Evolutionary conservation across 1,284 basidiomycete genomes (phyloP), one percentile per base, ranked within the genome.

Genomic region (Cystobasidium slooffiae): DNA sequence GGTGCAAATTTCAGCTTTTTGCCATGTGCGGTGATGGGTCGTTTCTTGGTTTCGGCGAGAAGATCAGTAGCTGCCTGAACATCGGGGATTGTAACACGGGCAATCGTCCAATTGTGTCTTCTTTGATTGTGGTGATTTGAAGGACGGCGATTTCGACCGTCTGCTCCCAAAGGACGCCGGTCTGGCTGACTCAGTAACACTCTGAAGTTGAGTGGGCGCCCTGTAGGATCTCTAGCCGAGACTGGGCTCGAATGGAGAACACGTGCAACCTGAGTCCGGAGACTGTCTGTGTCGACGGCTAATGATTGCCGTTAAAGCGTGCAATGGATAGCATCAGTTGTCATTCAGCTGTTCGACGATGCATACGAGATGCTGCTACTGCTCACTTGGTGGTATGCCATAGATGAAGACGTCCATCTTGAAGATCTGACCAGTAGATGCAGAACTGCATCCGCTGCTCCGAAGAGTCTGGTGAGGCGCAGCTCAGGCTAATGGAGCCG

Each of bases 201-300:
- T 14, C 53, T 47, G 31, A 66, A 66, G n/a, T 66, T 66, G 49
- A 66, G 47, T 1, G 51, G 64, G 20, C 39, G 46, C 6, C 64
- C 49, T 16, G 1, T 1, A 9, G 41, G 31, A 44, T 53, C 44
- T 12, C 31, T 41, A 24, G 64, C 64, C 12, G n/a, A 31, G 64
- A 66, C 64, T 43, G 64, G 64, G 43, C 41, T 46, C 8, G 64
- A 52, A 31, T 66, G 64, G 31, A 66, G 64, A n/a, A 47, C 51
- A 20, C 43, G 64, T 9, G 64, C 64, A 24, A 66, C 31, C n/a
- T 22, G 47, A 10, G 47, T 24, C 18, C 64, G 64, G 1, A 66
- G 64, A 10, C 49, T 24, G 64, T 43, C 49, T 24, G 64, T 66
- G 49, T 66, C 64, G n/a, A 20, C 20, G 24, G 64, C 61, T 47